Percentiles rank a stretch among this genome's conserved stretches.
phyloP scores from a whole-genome alignment of 208 protist species.

The Acanthamoeba castellanii region DNA sequence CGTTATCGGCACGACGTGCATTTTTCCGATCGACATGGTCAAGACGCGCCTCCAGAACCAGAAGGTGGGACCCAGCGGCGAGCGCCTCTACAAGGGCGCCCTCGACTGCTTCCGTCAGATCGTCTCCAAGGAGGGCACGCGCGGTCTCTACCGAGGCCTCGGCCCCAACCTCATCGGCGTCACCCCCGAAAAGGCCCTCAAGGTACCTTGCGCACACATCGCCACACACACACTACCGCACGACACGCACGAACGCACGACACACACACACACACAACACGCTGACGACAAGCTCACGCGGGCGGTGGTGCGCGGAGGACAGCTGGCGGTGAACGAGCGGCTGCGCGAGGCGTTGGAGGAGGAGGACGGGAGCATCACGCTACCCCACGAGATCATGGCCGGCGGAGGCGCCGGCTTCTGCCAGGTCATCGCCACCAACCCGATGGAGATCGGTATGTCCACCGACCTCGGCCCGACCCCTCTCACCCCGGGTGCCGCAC shows the following conservation, averaged over 20 bases:
- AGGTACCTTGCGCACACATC: too few relatives aligned
- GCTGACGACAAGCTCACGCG: background rate
- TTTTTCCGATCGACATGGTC: constrained; percentile 88
- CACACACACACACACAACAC: too few relatives aligned
- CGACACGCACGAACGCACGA: too few relatives aligned
- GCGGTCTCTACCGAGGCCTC: constrained; percentile 85
- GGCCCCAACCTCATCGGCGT: constrained; percentile 87
- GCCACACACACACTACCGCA: too few relatives aligned
- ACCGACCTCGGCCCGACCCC: background rate
- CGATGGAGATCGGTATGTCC: constrained; percentile 82
- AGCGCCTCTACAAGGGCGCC: constrained; percentile 24
- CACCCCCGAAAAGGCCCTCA: constrained; percentile 89
- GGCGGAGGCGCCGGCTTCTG: constrained; percentile 83
- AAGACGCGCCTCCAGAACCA: constrained; percentile 88
- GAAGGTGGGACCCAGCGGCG: constrained; percentile 71
- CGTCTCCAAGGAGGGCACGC: background rate
- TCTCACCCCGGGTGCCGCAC: too few relatives aligned
- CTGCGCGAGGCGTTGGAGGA: constrained; percentile 81
- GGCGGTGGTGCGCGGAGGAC: background rate
- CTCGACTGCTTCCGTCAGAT: constrained; percentile 30
- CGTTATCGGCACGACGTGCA: constrained; percentile 84
- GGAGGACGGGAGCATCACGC: constrained; percentile 76
- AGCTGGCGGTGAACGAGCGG: constrained; percentile 82
- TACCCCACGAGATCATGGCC: constrained; percentile 84
- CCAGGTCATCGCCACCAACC: constrained; percentile 89